phyloP scores from a whole-genome alignment of 345 rosid genomes.

The Euphorbia pulcherrima region DNA sequence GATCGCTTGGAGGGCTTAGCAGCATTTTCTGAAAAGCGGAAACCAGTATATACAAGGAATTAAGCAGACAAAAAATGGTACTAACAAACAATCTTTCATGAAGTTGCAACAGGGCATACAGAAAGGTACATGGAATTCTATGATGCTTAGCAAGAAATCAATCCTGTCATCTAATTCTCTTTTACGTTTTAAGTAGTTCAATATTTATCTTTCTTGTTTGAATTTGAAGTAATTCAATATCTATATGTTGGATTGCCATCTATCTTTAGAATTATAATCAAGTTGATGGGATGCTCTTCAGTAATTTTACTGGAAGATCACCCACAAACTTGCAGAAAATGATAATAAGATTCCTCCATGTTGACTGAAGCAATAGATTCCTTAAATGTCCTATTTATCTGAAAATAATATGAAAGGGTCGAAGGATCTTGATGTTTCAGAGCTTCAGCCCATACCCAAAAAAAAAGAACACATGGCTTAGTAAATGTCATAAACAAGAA shows the following conservation, averaged over 20 bases:
- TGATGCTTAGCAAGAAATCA: background rate
- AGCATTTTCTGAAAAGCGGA: constrained; percentile 86
- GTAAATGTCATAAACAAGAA: background rate
- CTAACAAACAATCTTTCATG: background rate
- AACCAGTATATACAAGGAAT: constrained; percentile 60
- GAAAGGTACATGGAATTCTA: constrained; percentile 47
- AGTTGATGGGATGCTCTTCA: background rate
- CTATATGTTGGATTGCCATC: no score
- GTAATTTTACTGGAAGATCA: background rate
- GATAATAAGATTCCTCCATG: background rate
- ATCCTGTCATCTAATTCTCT: background rate
- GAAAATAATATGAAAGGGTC: background rate
- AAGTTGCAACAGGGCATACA: constrained; percentile 65
- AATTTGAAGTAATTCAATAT: no score
- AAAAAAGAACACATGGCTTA: background rate
- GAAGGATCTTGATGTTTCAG: background rate
- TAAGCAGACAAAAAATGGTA: constrained; percentile 17
- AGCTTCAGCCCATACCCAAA: no score
- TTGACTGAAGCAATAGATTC: background rate
- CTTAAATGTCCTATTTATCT: background rate
- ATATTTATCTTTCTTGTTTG: background rate
- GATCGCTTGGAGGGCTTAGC: constrained; percentile 91
- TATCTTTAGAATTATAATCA: no score
- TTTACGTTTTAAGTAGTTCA: background rate
- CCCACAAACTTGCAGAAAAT: background rate